Conservation (phyloP, 108 stramenopile genomes). For the Cyclotella distinguenda region DNA sequence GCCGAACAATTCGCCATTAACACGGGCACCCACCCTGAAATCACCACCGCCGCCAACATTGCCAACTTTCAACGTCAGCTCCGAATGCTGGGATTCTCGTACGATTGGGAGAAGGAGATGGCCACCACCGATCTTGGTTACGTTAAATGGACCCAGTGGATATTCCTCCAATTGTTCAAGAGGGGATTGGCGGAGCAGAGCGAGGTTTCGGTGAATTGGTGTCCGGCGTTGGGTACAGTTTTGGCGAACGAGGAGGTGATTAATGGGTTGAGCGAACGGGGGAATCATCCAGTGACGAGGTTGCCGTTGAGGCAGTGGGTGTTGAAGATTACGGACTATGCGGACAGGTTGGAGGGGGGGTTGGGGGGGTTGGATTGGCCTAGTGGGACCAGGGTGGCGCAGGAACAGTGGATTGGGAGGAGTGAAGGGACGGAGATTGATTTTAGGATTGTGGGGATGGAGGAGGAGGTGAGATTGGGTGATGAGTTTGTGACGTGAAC, state of each 20-base stretch:
- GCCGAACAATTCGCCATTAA: slow-evolving; percentile 99
- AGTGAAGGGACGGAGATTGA: slow-evolving; percentile 83
- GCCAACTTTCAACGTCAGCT: slow-evolving; percentile 95
- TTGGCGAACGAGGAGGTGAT: slow-evolving; percentile 98
- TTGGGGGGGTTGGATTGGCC: slow-evolving; percentile 94
- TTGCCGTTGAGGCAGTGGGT: slow-evolving; percentile 96
- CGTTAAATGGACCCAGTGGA: slow-evolving; percentile 99
- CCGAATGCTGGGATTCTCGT: slow-evolving; percentile 93
- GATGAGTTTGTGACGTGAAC: background rate
- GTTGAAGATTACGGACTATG: slow-evolving; percentile 96
- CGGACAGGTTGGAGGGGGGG: slow-evolving; percentile 90
- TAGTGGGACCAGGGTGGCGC: slow-evolving; percentile 88
- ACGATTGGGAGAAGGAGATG: slow-evolving; percentile 97
- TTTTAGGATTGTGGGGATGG: slow-evolving; percentile 68
- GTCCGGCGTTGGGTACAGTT: slow-evolving; percentile 95
- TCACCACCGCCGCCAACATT: slow-evolving; percentile 92
- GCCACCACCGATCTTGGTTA: slow-evolving; percentile 95
- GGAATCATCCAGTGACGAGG: slow-evolving; percentile 89
- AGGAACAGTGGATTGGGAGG: slow-evolving; percentile 96
- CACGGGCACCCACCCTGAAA: slow-evolving; percentile 94
- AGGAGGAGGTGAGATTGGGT: slow-evolving; percentile 48
- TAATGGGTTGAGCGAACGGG: slow-evolving; percentile 94
- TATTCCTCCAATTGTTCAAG: slow-evolving; percentile 91
- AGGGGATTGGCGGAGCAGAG: slow-evolving; percentile 90
- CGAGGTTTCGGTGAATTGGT: slow-evolving; percentile 95